Conservation (phyloP, 179 eudicot species). For the Beta macrorhiza region DNA sequence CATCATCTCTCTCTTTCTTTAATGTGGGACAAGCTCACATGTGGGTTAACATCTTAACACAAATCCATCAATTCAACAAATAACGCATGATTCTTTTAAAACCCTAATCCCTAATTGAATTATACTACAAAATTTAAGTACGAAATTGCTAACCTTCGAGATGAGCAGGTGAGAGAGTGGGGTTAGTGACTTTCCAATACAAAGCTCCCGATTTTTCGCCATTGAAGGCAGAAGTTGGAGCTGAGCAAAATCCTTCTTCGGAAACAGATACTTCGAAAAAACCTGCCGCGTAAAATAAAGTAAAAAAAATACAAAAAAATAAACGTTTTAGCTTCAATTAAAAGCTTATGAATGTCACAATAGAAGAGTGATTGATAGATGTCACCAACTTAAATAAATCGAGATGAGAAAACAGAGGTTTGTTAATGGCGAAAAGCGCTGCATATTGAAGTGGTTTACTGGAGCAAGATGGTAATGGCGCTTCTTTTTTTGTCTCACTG, state of each 20-base stretch:
- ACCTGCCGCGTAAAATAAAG: slow-evolving; percentile 37
- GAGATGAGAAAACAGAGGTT: neutral
- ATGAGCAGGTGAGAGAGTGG: slow-evolving; percentile 87
- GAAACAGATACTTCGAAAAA: slow-evolving; percentile 28
- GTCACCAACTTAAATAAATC: neutral
- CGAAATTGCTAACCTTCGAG: slow-evolving; percentile 53
- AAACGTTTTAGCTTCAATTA: neutral
- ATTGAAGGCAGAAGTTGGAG: slow-evolving; percentile 36
- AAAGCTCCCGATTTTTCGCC: slow-evolving; percentile 35
- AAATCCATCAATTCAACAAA: neutral
- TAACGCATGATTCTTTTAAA: neutral
- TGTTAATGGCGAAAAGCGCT: slow-evolving; percentile 6
- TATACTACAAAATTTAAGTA: neutral
- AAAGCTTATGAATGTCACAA: neutral
- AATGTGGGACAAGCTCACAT: too few species aligned
- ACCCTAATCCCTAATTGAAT: neutral
- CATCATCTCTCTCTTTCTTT: too few species aligned
- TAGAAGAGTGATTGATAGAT: neutral
- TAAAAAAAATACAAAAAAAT: neutral
- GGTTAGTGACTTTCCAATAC: slow-evolving; percentile 84
- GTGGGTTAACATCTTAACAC: too few species aligned
- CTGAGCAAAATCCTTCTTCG: slow-evolving; percentile 72
- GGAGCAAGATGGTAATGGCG: neutral
- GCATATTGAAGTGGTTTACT: neutral
- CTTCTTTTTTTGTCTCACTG: neutral